Evolutionary conservation across 2,329 filamentous ascomycete genomes (phyloP).

Genomic region (Coniochaeta prunicola): DNA sequence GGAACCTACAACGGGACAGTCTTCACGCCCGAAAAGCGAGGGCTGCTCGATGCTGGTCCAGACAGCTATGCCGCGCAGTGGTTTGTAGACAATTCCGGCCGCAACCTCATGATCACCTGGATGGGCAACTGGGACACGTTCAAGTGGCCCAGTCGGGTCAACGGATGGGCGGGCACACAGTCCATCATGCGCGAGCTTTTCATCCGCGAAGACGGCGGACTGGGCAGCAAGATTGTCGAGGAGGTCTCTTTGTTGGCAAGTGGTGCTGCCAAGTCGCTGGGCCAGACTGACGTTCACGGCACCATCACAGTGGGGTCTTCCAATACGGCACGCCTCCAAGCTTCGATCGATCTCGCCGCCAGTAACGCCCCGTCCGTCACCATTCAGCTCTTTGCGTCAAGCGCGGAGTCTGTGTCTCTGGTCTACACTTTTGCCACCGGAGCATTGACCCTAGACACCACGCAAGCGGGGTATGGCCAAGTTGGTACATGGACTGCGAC

Average conservation of each 20-base stretch:
- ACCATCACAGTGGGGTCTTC: constrained; percentile 12
- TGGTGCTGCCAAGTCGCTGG: constrained; percentile 9
- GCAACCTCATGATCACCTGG: constrained; percentile 17
- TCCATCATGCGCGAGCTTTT: constrained; percentile 21
- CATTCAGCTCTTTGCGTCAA: constrained; percentile 15
- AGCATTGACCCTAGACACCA: constrained; percentile 21
- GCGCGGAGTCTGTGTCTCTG: constrained; percentile 15
- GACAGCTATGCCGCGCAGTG: constrained; percentile 22
- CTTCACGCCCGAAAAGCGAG: constrained; percentile 17
- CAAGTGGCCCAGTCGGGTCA: constrained; percentile 19
- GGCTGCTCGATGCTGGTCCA: constrained; percentile 17
- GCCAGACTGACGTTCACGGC: constrained; percentile 8
- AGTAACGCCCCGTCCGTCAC: constrained; percentile 18
- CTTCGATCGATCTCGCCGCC: constrained; percentile 14
- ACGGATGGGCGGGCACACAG: constrained; percentile 20
- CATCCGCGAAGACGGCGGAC: constrained; percentile 17
- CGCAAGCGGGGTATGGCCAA: constrained; percentile 20
- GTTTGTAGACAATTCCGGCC: constrained; percentile 20
- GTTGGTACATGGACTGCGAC: constrained; percentile 18
- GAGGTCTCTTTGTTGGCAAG: constrained; percentile 15
- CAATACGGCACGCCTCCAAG: constrained; percentile 17
- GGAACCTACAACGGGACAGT: constrained; percentile 15
- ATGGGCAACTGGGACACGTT: constrained; percentile 17
- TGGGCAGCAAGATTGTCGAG: constrained; percentile 17
- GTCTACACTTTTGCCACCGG: constrained; percentile 12